Percentiles rank a stretch among this genome's conserved stretches.
Conservation (phyloP, 495 filamentous ascomycete species). For the Xylaria bambusicola region DNA sequence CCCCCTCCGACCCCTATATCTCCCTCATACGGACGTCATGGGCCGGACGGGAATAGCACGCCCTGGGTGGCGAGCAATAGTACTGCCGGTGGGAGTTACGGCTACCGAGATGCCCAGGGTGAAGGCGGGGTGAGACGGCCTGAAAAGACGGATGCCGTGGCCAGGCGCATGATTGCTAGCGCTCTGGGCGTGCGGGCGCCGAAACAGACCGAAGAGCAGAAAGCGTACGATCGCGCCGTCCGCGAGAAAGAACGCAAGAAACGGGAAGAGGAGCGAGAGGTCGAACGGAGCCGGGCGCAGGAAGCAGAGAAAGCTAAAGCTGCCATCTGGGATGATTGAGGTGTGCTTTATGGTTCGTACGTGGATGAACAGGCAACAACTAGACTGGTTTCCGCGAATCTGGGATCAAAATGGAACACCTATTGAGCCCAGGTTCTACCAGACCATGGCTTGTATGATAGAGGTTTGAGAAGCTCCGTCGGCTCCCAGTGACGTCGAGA, state of each 20-base stretch:
- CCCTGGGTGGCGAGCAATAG: constrained; percentile 22
- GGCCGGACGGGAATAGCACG: constrained; percentile 28
- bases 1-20: constrained; percentile 65
- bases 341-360: not conserved
- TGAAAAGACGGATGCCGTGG: constrained; percentile 91
- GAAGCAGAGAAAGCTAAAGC: constrained; percentile 70
- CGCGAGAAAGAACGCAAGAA: constrained; percentile 83
- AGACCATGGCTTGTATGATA: not conserved
- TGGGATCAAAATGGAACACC: not conserved
- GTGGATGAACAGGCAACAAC: not conserved
- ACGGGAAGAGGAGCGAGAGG: constrained; percentile 71
- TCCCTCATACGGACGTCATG: constrained; percentile 43
- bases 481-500: not conserved
- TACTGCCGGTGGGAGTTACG: constrained; percentile 8
- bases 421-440: not conserved
- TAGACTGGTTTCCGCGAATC: not conserved
- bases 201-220: constrained; percentile 83
- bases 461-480: not conserved
- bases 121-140: constrained; percentile 53
- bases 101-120: constrained; percentile 23
- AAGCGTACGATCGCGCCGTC: constrained; percentile 79
- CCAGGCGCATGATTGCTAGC: constrained; percentile 84
- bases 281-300: constrained; percentile 60
- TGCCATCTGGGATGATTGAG: constrained; percentile 81
- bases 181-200: constrained; percentile 82